A percentile compares a stretch with the other conserved stretches of the same genome.
phyloP scores from a whole-genome alignment of 2,329 filamentous ascomycete genomes.

The Penicillium concentricum region DNA sequence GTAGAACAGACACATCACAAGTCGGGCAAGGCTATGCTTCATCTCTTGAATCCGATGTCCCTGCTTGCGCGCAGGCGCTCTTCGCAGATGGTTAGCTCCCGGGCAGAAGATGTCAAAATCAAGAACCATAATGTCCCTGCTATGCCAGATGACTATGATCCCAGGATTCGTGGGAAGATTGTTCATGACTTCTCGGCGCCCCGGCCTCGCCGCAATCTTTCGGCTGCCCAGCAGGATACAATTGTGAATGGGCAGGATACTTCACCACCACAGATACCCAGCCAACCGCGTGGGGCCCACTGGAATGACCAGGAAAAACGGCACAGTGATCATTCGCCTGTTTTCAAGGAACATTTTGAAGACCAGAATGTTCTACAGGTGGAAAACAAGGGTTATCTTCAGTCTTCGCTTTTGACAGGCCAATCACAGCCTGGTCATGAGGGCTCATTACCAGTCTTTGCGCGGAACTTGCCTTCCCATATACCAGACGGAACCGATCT shows the following conservation, averaged over 20 bases:
- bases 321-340: conserved; percentile 52
- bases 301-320: conserved; percentile 31
- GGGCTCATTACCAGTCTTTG: conserved; percentile 44
- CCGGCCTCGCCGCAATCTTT: conserved; percentile 45
- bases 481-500: conserved; percentile 26
- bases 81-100: conserved; percentile 49
- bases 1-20: conserved; percentile 32
- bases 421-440: conserved; percentile 30
- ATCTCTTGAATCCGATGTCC: conserved; percentile 61
- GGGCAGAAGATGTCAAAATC: conserved; percentile 53
- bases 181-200: conserved; percentile 66
- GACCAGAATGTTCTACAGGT: conserved; percentile 43
- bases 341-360: conserved; percentile 62
- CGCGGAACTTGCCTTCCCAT: conserved; percentile 41
- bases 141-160: conserved; percentile 62
- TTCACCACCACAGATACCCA: conserved; percentile 11
- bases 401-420: conserved; percentile 39
- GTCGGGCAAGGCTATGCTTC: conserved; percentile 52
- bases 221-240: conserved; percentile 19
- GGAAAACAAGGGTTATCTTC: conserved; percentile 44
- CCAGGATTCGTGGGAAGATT: conserved; percentile 61
- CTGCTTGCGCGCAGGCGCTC: conserved; percentile 58
- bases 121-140: conserved; percentile 51
- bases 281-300: conserved; percentile 14
- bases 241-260: conserved; percentile 17